phyloP scores from a whole-genome alignment of 805 yeast species.

The Debaryomyces hansenii region DNA sequence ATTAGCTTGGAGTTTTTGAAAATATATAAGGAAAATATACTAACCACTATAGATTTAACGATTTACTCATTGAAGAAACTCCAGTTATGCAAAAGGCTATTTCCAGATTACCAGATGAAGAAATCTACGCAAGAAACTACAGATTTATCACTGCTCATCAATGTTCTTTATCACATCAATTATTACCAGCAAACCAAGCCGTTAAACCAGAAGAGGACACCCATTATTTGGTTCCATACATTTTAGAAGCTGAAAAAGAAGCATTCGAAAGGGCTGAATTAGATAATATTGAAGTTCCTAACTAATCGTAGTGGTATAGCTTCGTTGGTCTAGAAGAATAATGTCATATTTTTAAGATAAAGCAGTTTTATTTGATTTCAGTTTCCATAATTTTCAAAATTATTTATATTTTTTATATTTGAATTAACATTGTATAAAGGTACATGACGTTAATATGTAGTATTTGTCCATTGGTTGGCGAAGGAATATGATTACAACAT shows the following conservation, averaged over 20 bases:
- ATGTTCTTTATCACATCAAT: conserved; percentile 75
- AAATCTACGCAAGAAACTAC: conserved; percentile 86
- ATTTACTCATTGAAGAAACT: conserved; percentile 83
- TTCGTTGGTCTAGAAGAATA: not conserved
- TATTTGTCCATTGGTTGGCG: too few relatives aligned
- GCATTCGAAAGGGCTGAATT: conserved; percentile 83
- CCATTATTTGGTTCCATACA: conserved; percentile 82
- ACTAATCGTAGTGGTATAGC: conserved; percentile 2
- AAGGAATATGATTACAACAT: too few relatives aligned
- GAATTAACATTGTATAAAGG: not conserved
- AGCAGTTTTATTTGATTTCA: too few relatives aligned
- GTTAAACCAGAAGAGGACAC: conserved; percentile 77
- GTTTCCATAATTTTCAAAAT: not conserved
- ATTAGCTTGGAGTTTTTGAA: too few relatives aligned
- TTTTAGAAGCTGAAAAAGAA: conserved; percentile 93
- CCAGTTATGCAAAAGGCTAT: conserved; percentile 86
- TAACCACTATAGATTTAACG: conserved; percentile 62
- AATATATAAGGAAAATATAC: conserved; percentile 4
- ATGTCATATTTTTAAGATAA: too few relatives aligned
- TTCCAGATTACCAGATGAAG: conserved; percentile 80
- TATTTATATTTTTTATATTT: not conserved
- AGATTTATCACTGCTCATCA: conserved; percentile 93
- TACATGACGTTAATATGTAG: not conserved
- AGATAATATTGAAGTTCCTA: conserved; percentile 62
- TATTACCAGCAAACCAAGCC: conserved; percentile 79